A percentile compares a stretch with the other conserved stretches of the same genome.
These are phyloP conservation scores for Vitis amurensis DNA, from an alignment of 164 flowering plant species.

Conservation along the genomic window DNA sequence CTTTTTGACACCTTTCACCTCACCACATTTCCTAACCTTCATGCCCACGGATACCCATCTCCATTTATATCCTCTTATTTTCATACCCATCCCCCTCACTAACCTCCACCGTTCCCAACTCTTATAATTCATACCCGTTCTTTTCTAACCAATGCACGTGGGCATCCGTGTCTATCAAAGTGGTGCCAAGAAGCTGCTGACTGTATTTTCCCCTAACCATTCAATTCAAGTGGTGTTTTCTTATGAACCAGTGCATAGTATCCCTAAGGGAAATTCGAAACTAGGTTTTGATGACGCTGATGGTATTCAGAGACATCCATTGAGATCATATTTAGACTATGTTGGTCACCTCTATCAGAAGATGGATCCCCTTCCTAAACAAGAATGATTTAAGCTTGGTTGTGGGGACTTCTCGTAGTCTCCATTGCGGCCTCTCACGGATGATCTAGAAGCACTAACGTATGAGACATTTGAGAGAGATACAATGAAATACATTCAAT, in stretches of 20 bases:
- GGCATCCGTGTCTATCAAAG: constrained; percentile 91
- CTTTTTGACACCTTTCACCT: too few relatives aligned
- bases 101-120: too few relatives aligned
- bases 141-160: constrained; percentile 82
- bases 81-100: too few relatives aligned
- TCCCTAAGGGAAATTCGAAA: constrained; percentile 27
- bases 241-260: constrained; percentile 49
- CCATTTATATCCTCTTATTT: too few relatives aligned
- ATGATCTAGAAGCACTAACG: constrained; percentile 97
- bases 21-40: too few relatives aligned
- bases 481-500: constrained; percentile 84
- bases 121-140: constrained; percentile 32
- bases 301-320: too few relatives aligned
- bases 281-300: too few relatives aligned
- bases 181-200: constrained; percentile 80
- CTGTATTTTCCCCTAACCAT: constrained; percentile 61
- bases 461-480: constrained; percentile 99
- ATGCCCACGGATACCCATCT: too few relatives aligned
- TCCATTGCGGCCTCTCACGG: constrained; percentile 99
- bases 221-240: constrained; percentile 90
- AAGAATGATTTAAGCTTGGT: constrained; percentile 92
- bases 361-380: constrained; percentile 92
- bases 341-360: constrained; percentile 62
- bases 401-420: constrained; percentile 90
- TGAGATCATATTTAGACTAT: too few relatives aligned